Conservation (phyloP, 2,329 filamentous ascomycete species). For the Arthroderma sp. region DNA sequence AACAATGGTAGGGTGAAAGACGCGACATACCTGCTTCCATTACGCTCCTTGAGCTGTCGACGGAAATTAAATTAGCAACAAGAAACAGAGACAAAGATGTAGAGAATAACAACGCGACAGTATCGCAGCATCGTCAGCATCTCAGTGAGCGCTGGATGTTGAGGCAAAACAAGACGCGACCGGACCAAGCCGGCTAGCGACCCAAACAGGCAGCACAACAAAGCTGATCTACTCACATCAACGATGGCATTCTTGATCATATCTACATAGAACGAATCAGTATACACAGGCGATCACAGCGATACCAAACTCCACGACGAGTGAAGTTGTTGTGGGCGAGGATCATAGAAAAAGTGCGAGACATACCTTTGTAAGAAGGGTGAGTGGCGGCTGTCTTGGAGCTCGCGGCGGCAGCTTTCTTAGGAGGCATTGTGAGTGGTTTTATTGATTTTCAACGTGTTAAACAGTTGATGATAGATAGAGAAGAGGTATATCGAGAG, state of each 20-base stretch:
- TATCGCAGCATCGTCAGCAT: no score
- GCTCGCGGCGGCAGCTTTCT: conserved; percentile 37
- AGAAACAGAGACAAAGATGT: conserved; percentile 10
- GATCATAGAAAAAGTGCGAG: conserved; percentile 23
- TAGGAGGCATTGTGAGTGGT: conserved; percentile 46
- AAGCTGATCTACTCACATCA: conserved; percentile 48
- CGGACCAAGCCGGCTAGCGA: conserved; percentile 1
- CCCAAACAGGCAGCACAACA: conserved; percentile 25
- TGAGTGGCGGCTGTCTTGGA: conserved; percentile 43
- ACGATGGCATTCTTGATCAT: conserved; percentile 63
- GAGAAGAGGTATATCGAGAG: conserved; percentile 10
- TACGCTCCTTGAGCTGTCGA: conserved; percentile 54
- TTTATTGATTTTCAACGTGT: conserved; percentile 2
- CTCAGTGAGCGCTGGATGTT: no score
- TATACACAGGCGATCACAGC: conserved; percentile 39
- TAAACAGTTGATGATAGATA: conserved; percentile 10
- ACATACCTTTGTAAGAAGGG: conserved; percentile 54
- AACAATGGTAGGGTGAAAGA: conserved; percentile 11
- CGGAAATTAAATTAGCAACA: conserved; percentile 35
- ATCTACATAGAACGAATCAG: conserved; percentile 44
- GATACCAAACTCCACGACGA: conserved; percentile 21
- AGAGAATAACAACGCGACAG: no score
- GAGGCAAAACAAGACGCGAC: neutral
- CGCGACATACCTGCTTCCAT: conserved; percentile 51
- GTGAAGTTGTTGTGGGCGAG: conserved; percentile 35